A percentile compares a stretch with the other conserved stretches of the same genome.
Conservation (phyloP, 495 filamentous ascomycete species). For the Daldinia bambusicola region DNA sequence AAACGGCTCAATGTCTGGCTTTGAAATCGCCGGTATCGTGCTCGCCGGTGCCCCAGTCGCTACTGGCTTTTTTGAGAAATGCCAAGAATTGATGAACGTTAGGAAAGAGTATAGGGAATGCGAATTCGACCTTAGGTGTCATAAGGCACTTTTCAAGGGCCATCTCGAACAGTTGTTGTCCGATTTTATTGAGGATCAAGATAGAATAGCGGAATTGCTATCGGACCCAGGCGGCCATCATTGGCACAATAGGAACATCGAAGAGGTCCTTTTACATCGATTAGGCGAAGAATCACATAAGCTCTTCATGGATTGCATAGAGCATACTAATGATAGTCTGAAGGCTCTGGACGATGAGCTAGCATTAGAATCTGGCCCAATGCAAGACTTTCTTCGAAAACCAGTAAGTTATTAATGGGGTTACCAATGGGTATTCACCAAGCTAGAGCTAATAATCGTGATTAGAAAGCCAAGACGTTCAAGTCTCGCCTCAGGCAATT, state of each 20-base stretch:
- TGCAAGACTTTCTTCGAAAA: not conserved
- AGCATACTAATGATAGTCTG: not conserved
- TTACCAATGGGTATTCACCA: not conserved
- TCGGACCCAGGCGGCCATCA: not conserved
- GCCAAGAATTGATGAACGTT: not conserved
- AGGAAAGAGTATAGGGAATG: not conserved
- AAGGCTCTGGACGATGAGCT: constrained; percentile 15
- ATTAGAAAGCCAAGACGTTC: not conserved
- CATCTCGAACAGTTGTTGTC: not conserved
- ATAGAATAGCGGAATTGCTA: not conserved
- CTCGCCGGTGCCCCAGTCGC: not conserved
- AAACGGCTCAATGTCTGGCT: not conserved
- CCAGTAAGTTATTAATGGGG: not conserved
- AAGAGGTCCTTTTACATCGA: constrained; percentile 34
- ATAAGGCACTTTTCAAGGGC: not conserved
- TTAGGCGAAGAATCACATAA: constrained; percentile 32
- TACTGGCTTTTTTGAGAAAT: not conserved
- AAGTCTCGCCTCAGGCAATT: not conserved
- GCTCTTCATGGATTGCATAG: constrained; percentile 13
- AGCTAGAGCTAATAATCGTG: not conserved
- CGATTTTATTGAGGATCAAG: not conserved
- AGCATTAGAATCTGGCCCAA: not conserved
- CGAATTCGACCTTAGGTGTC: not conserved
- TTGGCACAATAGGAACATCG: constrained; percentile 36
- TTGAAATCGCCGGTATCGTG: not conserved